Evolutionary conservation across 2,329 filamentous ascomycete genomes (phyloP).

Genomic region (Ceratocystis destructans): DNA sequence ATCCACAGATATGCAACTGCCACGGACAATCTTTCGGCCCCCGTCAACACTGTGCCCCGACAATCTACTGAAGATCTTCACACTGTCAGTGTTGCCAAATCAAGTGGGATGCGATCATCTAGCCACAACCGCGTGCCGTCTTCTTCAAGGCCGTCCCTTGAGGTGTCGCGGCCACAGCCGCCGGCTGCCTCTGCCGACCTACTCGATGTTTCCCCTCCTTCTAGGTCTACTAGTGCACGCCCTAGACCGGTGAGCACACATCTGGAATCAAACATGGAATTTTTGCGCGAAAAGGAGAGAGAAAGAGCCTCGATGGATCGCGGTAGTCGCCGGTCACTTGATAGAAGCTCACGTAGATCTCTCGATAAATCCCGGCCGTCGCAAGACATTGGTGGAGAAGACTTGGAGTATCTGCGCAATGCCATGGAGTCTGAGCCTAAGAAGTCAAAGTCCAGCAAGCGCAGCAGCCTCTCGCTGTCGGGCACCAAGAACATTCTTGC

Average conservation of each 20-base stretch:
- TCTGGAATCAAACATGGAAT: slow-evolving; percentile 69
- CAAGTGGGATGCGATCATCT: slow-evolving; percentile 7
- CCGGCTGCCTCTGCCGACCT: slow-evolving; percentile 34
- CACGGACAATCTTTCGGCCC: slow-evolving; percentile 16
- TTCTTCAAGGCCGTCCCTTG: slow-evolving; percentile 53
- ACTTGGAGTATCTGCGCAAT: slow-evolving; percentile 63
- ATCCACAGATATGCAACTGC: slow-evolving; percentile 29
- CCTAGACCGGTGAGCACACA: slow-evolving; percentile 69
- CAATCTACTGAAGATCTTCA: slow-evolving; percentile 13
- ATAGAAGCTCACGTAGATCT: slow-evolving; percentile 16
- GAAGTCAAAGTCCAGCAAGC: slow-evolving; percentile 51
- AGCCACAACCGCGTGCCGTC: slow-evolving; percentile 30
- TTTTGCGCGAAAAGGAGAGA: slow-evolving; percentile 61
- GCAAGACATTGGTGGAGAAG: slow-evolving; percentile 17
- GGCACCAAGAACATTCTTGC: slow-evolving; percentile 71
- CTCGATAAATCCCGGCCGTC: slow-evolving; percentile 15
- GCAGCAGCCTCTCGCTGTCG: slow-evolving; percentile 57
- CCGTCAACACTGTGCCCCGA: slow-evolving; percentile 20
- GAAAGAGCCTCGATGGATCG: slow-evolving; percentile 17
- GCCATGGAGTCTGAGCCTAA: slow-evolving; percentile 53
- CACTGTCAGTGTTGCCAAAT: slow-evolving; percentile 10
- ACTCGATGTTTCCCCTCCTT: slow-evolving; percentile 34
- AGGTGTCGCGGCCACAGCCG: slow-evolving; percentile 49
- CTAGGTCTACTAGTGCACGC: slow-evolving; percentile 34
- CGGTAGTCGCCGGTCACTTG: slow-evolving; percentile 12